A percentile compares a stretch with the other conserved stretches of the same genome.
phyloP scores from a whole-genome alignment of 169 alveolate species.

The Theileria luwenshuni region DNA sequence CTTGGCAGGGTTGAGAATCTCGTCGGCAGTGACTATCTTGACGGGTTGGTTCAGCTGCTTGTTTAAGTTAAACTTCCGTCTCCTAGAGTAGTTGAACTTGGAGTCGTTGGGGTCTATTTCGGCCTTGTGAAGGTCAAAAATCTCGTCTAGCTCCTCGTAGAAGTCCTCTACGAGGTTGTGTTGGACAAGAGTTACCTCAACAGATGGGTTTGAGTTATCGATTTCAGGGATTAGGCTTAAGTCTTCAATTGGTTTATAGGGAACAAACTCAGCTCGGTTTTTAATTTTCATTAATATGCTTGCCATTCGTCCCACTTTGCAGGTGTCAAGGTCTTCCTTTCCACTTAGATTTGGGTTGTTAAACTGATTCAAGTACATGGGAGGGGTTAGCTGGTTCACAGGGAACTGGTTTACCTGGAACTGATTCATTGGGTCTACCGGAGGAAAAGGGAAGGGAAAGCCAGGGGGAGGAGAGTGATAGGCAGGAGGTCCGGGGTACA shows the following conservation, averaged over 20 bases:
- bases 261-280: conserved; percentile 22
- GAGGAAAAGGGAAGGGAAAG: background rate
- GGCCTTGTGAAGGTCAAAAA: conserved; percentile 20
- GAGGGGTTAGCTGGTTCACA: background rate
- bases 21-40: conserved; percentile 23
- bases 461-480: conserved; percentile 1
- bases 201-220: background rate
- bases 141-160: conserved; percentile 62
- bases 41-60: conserved; percentile 28
- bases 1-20: conserved; percentile 14
- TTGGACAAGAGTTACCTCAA: conserved; percentile 9
- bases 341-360: conserved; percentile 13
- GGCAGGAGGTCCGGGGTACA: background rate
- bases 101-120: conserved; percentile 34
- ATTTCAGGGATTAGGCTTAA: conserved; percentile 1
- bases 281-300: background rate
- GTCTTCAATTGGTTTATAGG: conserved; percentile 21
- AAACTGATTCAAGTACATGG: conserved; percentile 1
- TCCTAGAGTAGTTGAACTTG: conserved; percentile 38
- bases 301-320: conserved; percentile 62
- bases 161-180: conserved; percentile 35
- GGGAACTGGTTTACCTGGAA: background rate
- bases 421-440: background rate
- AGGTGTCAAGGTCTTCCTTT: conserved; percentile 39
- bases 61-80: conserved; percentile 25